A percentile compares a stretch with the other conserved stretches of the same genome.
phyloP scores from a whole-genome alignment of 1,139 yeast species.

The Hyphopichia buzzinii region DNA sequence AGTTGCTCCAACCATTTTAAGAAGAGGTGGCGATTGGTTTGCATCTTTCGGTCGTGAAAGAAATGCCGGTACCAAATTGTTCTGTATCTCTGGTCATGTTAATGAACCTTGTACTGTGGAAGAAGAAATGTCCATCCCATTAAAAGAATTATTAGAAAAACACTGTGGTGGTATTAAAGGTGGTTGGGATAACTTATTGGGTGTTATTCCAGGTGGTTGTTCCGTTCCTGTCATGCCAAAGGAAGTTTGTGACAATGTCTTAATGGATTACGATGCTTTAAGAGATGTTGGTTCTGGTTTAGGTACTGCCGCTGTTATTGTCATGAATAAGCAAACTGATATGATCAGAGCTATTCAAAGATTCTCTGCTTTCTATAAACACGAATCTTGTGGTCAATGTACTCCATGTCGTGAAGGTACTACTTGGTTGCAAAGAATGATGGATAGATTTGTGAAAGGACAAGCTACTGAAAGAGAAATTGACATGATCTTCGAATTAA shows the following conservation, averaged over 20 bases:
- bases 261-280: slow-evolving; percentile 85
- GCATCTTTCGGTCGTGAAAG: slow-evolving; percentile 80
- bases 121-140: slow-evolving; percentile 89
- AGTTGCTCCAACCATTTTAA: slow-evolving; percentile 82
- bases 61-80: slow-evolving; percentile 77
- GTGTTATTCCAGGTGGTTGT: slow-evolving; percentile 86
- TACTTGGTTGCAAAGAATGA: slow-evolving; percentile 77
- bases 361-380: slow-evolving; percentile 78
- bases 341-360: slow-evolving; percentile 82
- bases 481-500: slow-evolving; percentile 76
- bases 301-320: slow-evolving; percentile 91
- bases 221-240: slow-evolving; percentile 80
- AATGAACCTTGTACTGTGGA: slow-evolving; percentile 91
- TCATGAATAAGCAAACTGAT: slow-evolving; percentile 83
- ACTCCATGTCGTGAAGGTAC: slow-evolving; percentile 96
- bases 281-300: slow-evolving; percentile 83
- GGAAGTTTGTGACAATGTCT: slow-evolving; percentile 60
- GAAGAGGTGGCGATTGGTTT: slow-evolving; percentile 90
- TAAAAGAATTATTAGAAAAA: slow-evolving; percentile 74
- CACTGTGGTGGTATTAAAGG: slow-evolving; percentile 90
- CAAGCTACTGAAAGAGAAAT: slow-evolving; percentile 79
- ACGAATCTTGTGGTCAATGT: slow-evolving; percentile 92
- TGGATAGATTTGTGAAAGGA: slow-evolving; percentile 76
- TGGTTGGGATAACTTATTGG: slow-evolving; percentile 87
- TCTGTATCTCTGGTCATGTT: slow-evolving; percentile 85